phyloP scores from a whole-genome alignment of 2,329 filamentous ascomycete genomes.

The Botryotinia convoluta region DNA sequence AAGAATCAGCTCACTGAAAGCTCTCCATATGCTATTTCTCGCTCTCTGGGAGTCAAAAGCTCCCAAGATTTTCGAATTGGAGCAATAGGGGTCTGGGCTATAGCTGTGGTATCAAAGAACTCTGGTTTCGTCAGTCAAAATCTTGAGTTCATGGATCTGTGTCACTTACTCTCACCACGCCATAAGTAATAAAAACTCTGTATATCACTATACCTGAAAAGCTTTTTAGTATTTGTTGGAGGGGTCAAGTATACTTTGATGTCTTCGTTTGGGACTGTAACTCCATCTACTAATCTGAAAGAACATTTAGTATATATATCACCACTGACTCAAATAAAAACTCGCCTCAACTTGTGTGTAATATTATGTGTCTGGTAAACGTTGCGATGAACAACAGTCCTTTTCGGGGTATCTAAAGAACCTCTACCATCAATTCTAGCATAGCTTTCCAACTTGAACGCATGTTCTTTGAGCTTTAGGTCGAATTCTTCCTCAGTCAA shows the following conservation, averaged over 20 bases:
- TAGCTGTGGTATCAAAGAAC: slow-evolving; percentile 7
- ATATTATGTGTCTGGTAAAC: not conserved
- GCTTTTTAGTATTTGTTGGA: not conserved
- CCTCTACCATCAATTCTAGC: not conserved
- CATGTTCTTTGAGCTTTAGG: not conserved
- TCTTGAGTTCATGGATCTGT: not conserved
- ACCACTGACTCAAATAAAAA: not conserved
- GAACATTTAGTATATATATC: not conserved
- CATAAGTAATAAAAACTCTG: slow-evolving; percentile 6
- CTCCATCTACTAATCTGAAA: not conserved
- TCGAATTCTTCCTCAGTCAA: not conserved
- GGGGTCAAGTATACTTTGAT: not conserved
- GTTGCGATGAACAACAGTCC: not conserved
- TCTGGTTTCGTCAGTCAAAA: not conserved
- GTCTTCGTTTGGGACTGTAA: not conserved
- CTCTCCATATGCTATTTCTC: not conserved
- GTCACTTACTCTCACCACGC: not conserved
- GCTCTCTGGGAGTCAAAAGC: not conserved
- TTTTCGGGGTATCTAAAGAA: not conserved
- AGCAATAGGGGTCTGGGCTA: slow-evolving; percentile 10
- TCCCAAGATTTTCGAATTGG: slow-evolving; percentile 2
- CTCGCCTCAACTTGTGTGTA: slow-evolving; percentile 10
- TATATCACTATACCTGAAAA: not conserved
- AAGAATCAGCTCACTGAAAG: not conserved
- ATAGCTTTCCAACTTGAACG: not conserved